Base-by-base conservation (phyloP, 331 rosid genomes). In the Acacia pycnantha region DNA sequence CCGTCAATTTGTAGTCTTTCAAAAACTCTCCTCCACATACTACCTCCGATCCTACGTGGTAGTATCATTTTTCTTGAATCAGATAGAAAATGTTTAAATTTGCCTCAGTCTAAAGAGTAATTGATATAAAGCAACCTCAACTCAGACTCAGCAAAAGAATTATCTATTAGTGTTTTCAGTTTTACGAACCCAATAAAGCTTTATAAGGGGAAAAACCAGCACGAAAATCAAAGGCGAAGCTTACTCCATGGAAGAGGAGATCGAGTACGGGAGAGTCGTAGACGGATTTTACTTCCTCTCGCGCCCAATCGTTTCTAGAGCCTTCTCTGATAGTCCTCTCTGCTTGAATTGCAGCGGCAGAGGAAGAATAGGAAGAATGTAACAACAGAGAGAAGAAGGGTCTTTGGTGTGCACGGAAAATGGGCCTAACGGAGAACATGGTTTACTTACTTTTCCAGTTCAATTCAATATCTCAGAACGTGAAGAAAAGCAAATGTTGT, bases 221-320 rank as follows among this genome's bases (percentile, higher is more conserved):
- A 31, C 3, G 11, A 14, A 83, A 37, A 31, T 3, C 22, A 59
- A 69, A 3, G 22, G 66, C 1, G 15, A 61, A 56, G 22, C 89
- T 81, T 21, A 95, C 99, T 79, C 99, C 99, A 29, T 95, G 98
- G 84, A 92, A 95, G 79, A 95, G 99, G 29, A 95, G 99, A 91
- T 95, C 99, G 67, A 95, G 97, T 77, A 91, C 37, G 33, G 99
- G 99, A 66, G 99, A 95, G 70, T 90, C 88, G 47, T 89, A 90
- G 79, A 95, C 79, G 43, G 89, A 90, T 66, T 90, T 90, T 85
- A 95, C 86, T 87, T 95, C 85, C 9, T 88, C 87, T 26, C 88
- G 87, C 8, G 84, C 79, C 99, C 99, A 95, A 77, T 93, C 86
- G 70, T 90, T 93, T 86, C 97, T 83, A 6, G 99, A 87, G 0